Evolutionary conservation across 257 asterid species (phyloP), one percentile per base, ranked within the genome.

Genomic region (Echites panduratus): DNA sequence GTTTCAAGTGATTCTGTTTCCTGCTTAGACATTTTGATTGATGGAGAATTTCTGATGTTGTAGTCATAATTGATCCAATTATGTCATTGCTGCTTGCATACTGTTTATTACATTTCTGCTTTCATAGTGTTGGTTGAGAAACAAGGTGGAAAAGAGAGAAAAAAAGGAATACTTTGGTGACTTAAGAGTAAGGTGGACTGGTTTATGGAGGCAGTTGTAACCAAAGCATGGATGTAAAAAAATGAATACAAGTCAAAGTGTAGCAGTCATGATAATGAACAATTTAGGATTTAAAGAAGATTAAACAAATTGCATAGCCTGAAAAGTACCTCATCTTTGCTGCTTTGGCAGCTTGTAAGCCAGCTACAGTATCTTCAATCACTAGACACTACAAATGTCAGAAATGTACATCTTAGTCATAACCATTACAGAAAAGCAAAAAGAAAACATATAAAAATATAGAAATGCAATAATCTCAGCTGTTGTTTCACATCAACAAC

Each of bases 281-380:
- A 70, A 73, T 57, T 47, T 71, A 29, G 71, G 58, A 73, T 53
- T 68, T 29, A 61, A 56, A 63, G 66, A 45, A 76, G 27, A 58
- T 27, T 78, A 47, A 59, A 66, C 64, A 70, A 68, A 79, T 1
- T 58, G 43, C 32, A 71, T 70, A 79, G 53, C 69, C 70, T 35
- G 63, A 75, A 38, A 62, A 45, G 41, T 88, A 94, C 99, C 99
- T 89, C 99, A 94, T 94, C 70, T 78, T 74, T 70, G 99, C 99
- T 73, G 98, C 89, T 80, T 90, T 87, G 80, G 99, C 95, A 73
- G 99, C 99, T 84, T 91, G 97, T 32, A 94, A 96, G 65, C 98
- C 99, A 74, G 97, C 99, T 75, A 91, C 79, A 69, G 99, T 98
- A 77, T 94, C 99, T 94, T 94, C 99, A 77, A 94, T 94, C 75